A percentile compares a stretch with the other conserved stretches of the same genome.
Evolutionary conservation across 2,329 filamentous ascomycete species (phyloP).

Genomic region (Neonectria magnoliae): DNA sequence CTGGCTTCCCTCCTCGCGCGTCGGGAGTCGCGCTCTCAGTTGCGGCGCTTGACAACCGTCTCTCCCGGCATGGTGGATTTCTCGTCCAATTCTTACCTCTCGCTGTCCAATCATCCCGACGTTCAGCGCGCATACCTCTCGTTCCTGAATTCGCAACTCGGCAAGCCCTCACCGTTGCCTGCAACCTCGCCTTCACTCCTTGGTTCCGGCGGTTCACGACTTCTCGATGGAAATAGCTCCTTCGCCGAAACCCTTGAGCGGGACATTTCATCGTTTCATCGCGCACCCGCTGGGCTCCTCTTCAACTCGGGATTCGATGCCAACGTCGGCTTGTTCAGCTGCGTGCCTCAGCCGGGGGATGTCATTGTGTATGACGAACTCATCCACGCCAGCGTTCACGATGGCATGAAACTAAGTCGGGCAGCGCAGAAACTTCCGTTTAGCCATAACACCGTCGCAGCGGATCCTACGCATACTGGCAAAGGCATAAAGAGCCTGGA

Average conservation of each 20-base stretch:
- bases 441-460: conserved; percentile 59
- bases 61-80: conserved; percentile 79
- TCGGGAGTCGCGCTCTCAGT: conserved; percentile 47
- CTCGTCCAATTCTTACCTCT: conserved; percentile 83
- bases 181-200: conserved; percentile 41
- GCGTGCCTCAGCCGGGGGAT: conserved; percentile 68
- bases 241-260: conserved; percentile 58
- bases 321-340: conserved; percentile 71
- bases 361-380: conserved; percentile 77
- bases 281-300: conserved; percentile 56
- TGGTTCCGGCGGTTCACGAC: conserved; percentile 64
- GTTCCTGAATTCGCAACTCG: conserved; percentile 41
- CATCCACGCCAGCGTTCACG: conserved; percentile 81
- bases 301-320: conserved; percentile 73
- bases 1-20: conserved; percentile 42
- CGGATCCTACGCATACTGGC: not conserved
- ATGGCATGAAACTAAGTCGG: conserved; percentile 76
- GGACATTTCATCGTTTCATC: conserved; percentile 59
- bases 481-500: conserved; percentile 36
- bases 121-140: conserved; percentile 72
- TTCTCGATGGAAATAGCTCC: conserved; percentile 61
- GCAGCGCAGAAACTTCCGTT: conserved; percentile 62
- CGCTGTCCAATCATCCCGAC: conserved; percentile 65
- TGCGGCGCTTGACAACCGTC: conserved; percentile 63
- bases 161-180: conserved; percentile 3